phyloP scores from a whole-genome alignment of 208 protist genomes.

The Endotrypanum monterogeii region DNA sequence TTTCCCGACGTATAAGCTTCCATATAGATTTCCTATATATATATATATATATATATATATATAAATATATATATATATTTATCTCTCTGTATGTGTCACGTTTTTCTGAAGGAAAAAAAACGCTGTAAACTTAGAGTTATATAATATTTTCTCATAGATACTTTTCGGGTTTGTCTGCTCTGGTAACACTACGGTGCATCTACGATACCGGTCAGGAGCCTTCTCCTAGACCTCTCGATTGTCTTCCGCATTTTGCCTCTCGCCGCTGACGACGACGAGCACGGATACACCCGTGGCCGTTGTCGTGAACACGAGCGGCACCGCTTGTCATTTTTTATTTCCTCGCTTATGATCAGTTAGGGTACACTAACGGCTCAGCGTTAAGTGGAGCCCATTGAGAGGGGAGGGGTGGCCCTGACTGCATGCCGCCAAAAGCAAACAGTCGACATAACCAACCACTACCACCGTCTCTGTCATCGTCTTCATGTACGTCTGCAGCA shows the following conservation, averaged over 20 bases:
- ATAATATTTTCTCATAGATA: neutral
- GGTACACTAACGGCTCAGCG: too few species aligned
- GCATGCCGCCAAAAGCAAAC: conserved; percentile 28
- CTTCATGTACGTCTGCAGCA: neutral
- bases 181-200: neutral
- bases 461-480: conserved; percentile 8
- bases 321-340: too few species aligned
- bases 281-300: neutral
- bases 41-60: too few species aligned
- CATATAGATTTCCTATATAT: neutral
- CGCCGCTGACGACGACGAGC: neutral
- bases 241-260: neutral
- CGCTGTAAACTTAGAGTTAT: neutral
- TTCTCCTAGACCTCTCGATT: too few species aligned
- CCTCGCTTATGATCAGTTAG: too few species aligned
- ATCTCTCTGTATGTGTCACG: too few species aligned
- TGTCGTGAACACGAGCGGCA: neutral
- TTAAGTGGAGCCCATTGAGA: neutral
- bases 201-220: neutral
- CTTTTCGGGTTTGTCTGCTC: neutral
- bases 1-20: neutral
- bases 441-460: conserved; percentile 2
- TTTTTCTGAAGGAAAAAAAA: too few species aligned
- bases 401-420: neutral
- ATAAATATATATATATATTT: too few species aligned